Percentiles rank a stretch among this genome's conserved stretches.
Conservation (phyloP, 768 basidiomycete genomes). For the Mycena floridula region DNA sequence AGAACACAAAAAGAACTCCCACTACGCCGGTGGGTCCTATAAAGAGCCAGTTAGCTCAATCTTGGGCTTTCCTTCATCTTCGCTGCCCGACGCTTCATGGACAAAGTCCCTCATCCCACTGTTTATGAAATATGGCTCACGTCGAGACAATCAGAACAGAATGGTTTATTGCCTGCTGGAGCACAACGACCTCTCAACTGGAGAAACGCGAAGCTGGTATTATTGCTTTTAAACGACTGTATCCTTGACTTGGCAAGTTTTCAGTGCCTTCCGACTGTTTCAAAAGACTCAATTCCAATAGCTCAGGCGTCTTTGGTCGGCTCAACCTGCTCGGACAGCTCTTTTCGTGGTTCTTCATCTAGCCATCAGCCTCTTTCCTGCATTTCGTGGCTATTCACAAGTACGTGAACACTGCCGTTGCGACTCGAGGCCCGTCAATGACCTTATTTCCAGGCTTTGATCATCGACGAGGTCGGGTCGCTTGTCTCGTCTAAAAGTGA, state of each 20-base stretch:
- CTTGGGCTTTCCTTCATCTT: too few species aligned
- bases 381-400: constrained; percentile 81
- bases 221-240: constrained; percentile 45
- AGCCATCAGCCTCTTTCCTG: constrained; percentile 70
- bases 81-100: too few species aligned
- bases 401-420: constrained; percentile 21
- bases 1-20: too few species aligned
- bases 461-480: constrained; percentile 66
- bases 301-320: constrained; percentile 36
- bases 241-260: constrained; percentile 47
- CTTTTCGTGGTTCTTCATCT: constrained; percentile 69
- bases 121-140: too few species aligned
- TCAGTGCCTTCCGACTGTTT: constrained; percentile 1
- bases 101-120: too few species aligned
- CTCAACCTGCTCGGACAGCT: constrained; percentile 66
- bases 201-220: constrained; percentile 52
- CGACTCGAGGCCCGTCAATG: constrained; percentile 13
- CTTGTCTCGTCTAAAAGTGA: constrained; percentile 17
- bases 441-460: constrained; percentile 54
- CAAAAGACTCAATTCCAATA: constrained; percentile 10
- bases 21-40: too few species aligned
- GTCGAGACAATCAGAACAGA: too few species aligned
- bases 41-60: too few species aligned
- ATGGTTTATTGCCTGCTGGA: constrained; percentile 62
- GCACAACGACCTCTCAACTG: constrained; percentile 59